Percentiles rank a stretch among this genome's conserved stretches.
phyloP scores from a whole-genome alignment of 768 basidiomycete species.

The Tulasnella sp. region DNA sequence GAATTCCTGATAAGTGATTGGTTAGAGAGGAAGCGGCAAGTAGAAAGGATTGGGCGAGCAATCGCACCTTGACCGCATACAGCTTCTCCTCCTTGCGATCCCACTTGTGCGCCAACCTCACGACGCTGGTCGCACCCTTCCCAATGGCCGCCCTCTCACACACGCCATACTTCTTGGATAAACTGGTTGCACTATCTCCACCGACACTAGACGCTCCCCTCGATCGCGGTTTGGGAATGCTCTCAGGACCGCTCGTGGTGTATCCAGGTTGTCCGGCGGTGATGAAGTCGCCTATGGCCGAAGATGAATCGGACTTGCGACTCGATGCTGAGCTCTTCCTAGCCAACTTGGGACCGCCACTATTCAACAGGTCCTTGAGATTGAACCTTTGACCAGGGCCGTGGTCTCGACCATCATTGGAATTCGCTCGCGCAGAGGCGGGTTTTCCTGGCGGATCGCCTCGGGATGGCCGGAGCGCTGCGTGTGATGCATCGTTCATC shows the following conservation, averaged over 20 bases:
- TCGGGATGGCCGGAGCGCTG: too few relatives aligned
- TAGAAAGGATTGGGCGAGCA: background rate
- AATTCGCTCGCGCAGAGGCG: conserved; percentile 4
- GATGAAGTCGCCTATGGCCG: conserved; percentile 8
- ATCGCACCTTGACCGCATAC: conserved; percentile 88
- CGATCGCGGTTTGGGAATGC: conserved; percentile 30
- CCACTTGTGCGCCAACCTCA: conserved; percentile 97
- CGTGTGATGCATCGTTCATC: background rate
- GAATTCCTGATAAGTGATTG: conserved; percentile 64
- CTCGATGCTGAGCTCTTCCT: conserved; percentile 56
- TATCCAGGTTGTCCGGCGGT: conserved; percentile 2
- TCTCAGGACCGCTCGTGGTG: conserved; percentile 15
- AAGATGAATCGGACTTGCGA: conserved; percentile 46
- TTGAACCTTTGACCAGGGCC: conserved; percentile 56
- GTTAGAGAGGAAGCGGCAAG: conserved; percentile 13
- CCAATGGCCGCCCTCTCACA: conserved; percentile 96
- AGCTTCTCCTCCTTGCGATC: conserved; percentile 92
- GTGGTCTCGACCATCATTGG: background rate
- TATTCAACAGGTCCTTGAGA: conserved; percentile 69
- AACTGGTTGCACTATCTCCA: conserved; percentile 44
- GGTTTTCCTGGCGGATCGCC: background rate
- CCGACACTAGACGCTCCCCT: conserved; percentile 8
- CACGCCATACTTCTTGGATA: conserved; percentile 89
- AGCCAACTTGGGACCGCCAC: conserved; percentile 56
- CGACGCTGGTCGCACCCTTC: conserved; percentile 96